These are phyloP conservation scores for Stemphylium beticola DNA, from an alignment of 2,329 filamentous ascomycete species.

Conservation along the genomic window DNA sequence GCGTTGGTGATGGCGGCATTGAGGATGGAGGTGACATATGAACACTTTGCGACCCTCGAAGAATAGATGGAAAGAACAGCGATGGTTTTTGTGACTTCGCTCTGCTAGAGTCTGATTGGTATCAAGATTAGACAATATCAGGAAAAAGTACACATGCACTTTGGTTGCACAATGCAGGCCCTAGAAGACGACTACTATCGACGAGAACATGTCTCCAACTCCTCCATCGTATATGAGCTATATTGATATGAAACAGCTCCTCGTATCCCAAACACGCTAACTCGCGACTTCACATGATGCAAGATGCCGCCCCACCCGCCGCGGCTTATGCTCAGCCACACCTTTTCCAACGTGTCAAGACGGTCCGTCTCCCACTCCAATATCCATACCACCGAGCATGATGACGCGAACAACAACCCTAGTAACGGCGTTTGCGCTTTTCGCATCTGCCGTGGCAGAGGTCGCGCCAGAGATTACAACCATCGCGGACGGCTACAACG, in stretches of 20 bases:
- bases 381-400: slow-evolving; percentile 16
- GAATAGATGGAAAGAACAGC: too few relatives aligned
- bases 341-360: slow-evolving; percentile 20
- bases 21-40: not conserved
- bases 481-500: slow-evolving; percentile 38
- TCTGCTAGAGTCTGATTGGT: not conserved
- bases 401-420: slow-evolving; percentile 18
- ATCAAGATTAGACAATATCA: not conserved
- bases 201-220: too few relatives aligned
- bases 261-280: slow-evolving; percentile 12
- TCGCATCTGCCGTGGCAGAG: slow-evolving; percentile 17
- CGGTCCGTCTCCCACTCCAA: not conserved
- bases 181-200: too few relatives aligned
- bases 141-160: not conserved
- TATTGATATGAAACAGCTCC: not conserved
- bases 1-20: not conserved
- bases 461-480: slow-evolving; percentile 41
- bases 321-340: slow-evolving; percentile 9
- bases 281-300: slow-evolving; percentile 16
- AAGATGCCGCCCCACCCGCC: slow-evolving; percentile 14
- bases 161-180: too few relatives aligned
- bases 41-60: not conserved
- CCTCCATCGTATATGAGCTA: not conserved
- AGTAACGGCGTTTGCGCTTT: not conserved
- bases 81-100: not conserved